A percentile compares a stretch with the other conserved stretches of the same genome.
Evolutionary conservation across 1,284 basidiomycete species (phyloP).

Genomic region (Paramarasmius palmivorus): DNA sequence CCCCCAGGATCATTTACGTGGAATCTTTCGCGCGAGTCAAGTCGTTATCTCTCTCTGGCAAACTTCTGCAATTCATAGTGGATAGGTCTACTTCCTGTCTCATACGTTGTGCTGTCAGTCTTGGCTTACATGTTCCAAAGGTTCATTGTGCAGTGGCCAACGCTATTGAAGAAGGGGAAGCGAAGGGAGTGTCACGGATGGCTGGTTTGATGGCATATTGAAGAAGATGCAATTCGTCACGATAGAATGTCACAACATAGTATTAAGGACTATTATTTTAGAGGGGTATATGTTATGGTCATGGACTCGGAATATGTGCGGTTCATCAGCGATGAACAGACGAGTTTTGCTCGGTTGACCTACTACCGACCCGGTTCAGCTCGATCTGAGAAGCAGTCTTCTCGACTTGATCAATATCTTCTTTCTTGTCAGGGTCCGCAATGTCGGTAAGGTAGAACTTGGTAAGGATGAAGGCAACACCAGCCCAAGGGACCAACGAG

Average conservation of each 20-base stretch:
- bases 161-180: slow-evolving; percentile 42
- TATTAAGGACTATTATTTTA: too few species aligned
- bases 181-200: slow-evolving; percentile 59
- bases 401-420: not conserved
- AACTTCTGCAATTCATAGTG: slow-evolving; percentile 77
- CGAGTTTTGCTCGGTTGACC: not conserved
- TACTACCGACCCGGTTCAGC: not conserved
- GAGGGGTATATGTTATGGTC: too few species aligned
- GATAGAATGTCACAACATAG: too few species aligned
- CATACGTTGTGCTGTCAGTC: not conserved
- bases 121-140: slow-evolving; percentile 33
- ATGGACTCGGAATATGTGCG: too few species aligned
- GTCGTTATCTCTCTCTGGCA: slow-evolving; percentile 83
- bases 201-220: slow-evolving; percentile 51
- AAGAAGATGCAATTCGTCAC: not conserved
- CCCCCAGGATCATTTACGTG: slow-evolving; percentile 84
- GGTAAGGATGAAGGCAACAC: slow-evolving; percentile 32
- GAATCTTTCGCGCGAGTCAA: slow-evolving; percentile 94
- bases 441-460: slow-evolving; percentile 39
- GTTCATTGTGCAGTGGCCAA: slow-evolving; percentile 88
- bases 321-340: too few species aligned
- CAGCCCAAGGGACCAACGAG: slow-evolving; percentile 48
- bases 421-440: slow-evolving; percentile 22
- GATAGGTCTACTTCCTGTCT: slow-evolving; percentile 60
- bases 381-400: not conserved